phyloP scores from a whole-genome alignment of 441 rosid genomes.

The Rhodomyrtus psidioides region DNA sequence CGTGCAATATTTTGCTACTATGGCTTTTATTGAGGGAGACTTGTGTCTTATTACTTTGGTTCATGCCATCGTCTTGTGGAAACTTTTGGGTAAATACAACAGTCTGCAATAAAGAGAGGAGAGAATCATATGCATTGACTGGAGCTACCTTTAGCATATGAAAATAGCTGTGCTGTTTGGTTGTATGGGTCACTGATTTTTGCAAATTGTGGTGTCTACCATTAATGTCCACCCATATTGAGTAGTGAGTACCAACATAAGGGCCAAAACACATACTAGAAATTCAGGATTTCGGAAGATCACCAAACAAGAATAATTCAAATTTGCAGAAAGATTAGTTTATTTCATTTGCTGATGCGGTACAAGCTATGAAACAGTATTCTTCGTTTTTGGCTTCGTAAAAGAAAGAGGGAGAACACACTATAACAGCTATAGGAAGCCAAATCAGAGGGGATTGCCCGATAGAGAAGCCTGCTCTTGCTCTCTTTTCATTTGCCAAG shows the following conservation, averaged over 20 bases:
- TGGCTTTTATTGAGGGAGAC: neutral
- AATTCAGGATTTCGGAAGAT: neutral
- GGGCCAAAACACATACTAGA: neutral
- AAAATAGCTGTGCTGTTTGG: neutral
- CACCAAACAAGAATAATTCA: neutral
- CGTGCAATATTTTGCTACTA: neutral
- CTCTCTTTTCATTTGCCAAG: slow-evolving; percentile 23
- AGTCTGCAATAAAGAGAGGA: neutral
- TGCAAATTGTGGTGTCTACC: neutral
- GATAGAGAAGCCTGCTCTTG: neutral
- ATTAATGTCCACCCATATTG: neutral
- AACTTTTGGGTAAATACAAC: neutral
- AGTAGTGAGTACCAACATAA: neutral
- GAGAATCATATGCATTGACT: neutral
- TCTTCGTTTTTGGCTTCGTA: neutral
- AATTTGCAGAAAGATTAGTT: neutral
- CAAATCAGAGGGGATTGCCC: neutral
- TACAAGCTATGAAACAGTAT: neutral
- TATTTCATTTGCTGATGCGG: neutral
- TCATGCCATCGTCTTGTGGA: neutral
- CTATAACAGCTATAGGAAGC: neutral
- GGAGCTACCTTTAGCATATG: neutral
- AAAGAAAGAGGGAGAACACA: neutral
- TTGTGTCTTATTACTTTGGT: neutral
- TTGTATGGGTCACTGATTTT: neutral